Base-by-base conservation (phyloP, 805 yeast genomes). In the Ascoidea asiatica region DNA sequence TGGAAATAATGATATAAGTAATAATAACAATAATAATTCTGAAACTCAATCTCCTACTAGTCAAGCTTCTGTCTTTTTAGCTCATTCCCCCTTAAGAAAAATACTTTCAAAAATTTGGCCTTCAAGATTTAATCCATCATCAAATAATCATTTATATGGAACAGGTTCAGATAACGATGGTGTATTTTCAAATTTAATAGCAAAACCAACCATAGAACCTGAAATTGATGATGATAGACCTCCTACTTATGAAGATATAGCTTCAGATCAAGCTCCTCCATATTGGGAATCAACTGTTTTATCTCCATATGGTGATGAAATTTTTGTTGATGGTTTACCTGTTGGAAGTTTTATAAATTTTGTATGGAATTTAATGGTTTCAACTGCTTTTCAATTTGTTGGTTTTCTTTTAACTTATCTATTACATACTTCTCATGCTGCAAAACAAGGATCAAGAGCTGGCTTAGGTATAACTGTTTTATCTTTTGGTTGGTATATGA, bases 391-490 rank as follows among this genome's bases (percentile, higher is more conserved):
- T 67, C 96, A 90, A 62, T 85, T 84, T 59, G 81, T 90, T 29
- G 98, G 98, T 3, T 92, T 92, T 62, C 69, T 92, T 38, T 69
- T 90, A 45, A 89, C 97, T 5, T 92, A 89, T 58, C 65, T 90
- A 40, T 67, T 92, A 44, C 97, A 92, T 62, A 90, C 97, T 1
- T 85, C 97, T 2, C 98, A 92, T 59, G 97, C 97, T 4, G 95
- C 97, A 4, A 87, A 86, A 58, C 89, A 89, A 56, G 98, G 98
- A 2, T 81, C 97, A 1, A 69, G 95, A 49, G 83, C 90, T 18
- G 98, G 98, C 0, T 64, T 92, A 46, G 97, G 97, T 2, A 57
- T 84, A 48, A 87, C 95, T 0, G 73, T 92, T 50, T 67, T 90
- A 43, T 75, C 80, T 44, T 77, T 79, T 51, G 95, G 84, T 2